Evolutionary conservation across 768 basidiomycete species (phyloP).

Genomic region (Tricholoma terreum): DNA sequence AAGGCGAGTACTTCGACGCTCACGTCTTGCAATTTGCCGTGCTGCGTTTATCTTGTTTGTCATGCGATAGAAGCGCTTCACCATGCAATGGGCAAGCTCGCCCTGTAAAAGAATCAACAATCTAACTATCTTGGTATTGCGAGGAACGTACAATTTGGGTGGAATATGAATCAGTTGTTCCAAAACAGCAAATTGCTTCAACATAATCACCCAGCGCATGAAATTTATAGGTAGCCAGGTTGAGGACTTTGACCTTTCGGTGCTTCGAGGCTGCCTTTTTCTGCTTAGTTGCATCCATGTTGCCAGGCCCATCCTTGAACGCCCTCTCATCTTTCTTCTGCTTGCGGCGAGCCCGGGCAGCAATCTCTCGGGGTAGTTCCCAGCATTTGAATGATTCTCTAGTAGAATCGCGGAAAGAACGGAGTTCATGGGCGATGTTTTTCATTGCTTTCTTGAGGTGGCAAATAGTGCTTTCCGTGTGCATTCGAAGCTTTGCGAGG

Average conservation of each 20-base stretch:
- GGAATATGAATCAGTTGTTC: slow-evolving; percentile 37
- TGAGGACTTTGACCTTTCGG: slow-evolving; percentile 35
- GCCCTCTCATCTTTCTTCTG: too few relatives aligned
- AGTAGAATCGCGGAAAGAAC: too few relatives aligned
- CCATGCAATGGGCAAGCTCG: slow-evolving; percentile 31
- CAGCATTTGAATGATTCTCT: too few relatives aligned
- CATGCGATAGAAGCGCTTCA: slow-evolving; percentile 30
- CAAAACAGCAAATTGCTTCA: slow-evolving; percentile 23
- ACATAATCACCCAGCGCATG: slow-evolving; percentile 39
- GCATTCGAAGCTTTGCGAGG: too few relatives aligned
- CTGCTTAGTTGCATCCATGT: too few relatives aligned
- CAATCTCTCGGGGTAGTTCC: too few relatives aligned
- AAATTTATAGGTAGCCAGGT: slow-evolving; percentile 37
- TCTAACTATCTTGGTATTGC: background rate
- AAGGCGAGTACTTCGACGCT: slow-evolving; percentile 7
- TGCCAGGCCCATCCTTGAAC: too few relatives aligned
- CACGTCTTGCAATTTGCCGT: slow-evolving; percentile 21
- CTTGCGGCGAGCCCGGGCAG: too few relatives aligned
- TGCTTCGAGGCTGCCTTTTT: too few relatives aligned
- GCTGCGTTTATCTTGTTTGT: slow-evolving; percentile 27
- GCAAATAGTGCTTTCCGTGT: too few relatives aligned
- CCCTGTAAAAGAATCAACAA: slow-evolving; percentile 21
- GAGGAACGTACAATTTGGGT: slow-evolving; percentile 36
- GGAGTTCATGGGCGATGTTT: too few relatives aligned
- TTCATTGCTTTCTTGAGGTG: too few relatives aligned